Conservation (phyloP, 2,329 filamentous ascomycete genomes). For the Microdochium trichocladiopsis region DNA sequence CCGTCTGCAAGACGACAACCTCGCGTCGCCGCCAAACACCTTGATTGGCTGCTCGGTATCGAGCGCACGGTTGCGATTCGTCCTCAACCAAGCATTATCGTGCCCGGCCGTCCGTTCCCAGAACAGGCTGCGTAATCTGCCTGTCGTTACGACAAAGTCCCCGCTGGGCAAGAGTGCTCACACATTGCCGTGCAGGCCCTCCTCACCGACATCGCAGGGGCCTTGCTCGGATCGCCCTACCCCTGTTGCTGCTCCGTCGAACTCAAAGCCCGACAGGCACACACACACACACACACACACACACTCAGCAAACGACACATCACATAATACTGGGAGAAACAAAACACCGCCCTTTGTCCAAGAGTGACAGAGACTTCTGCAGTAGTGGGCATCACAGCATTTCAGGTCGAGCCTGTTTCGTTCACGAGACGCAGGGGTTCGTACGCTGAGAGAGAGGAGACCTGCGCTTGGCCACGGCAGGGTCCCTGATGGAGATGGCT, state of each 20-base stretch:
- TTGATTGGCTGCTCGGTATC: not conserved
- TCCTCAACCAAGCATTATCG: not conserved
- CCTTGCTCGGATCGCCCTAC: not conserved
- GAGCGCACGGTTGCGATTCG: not conserved
- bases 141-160: not conserved
- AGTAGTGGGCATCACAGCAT: no score
- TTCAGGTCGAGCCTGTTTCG: no score
- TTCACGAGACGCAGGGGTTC: no score
- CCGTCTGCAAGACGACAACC: not conserved
- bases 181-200: not conserved
- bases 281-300: conserved; percentile 1
- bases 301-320: not conserved
- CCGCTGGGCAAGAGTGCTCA: not conserved
- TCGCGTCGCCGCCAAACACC: not conserved
- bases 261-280: not conserved
- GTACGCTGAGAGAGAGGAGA: no score
- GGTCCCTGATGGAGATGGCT: conserved; percentile 12
- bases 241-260: not conserved
- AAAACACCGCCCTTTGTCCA: no score
- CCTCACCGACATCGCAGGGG: conserved; percentile 1
- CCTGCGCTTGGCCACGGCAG: not conserved
- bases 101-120: not conserved
- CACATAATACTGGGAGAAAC: not conserved
- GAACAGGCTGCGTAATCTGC: not conserved
- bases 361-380: no score